These are phyloP conservation scores for Pseudozyma hubeiensis DNA, from an alignment of 1,284 basidiomycete species.

Conservation along the genomic window DNA sequence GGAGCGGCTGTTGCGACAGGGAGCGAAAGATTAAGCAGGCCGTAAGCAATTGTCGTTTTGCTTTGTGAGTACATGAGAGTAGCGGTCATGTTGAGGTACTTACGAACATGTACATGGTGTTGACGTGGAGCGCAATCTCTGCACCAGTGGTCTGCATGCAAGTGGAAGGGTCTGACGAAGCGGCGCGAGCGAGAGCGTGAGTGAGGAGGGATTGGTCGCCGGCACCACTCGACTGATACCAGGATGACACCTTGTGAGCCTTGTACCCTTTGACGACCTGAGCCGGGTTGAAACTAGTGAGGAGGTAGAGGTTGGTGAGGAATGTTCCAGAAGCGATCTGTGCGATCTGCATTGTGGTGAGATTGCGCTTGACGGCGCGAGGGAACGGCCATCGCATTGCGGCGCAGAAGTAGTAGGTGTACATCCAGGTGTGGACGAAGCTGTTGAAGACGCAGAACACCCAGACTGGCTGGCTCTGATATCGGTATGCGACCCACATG, in stretches of 20 bases:
- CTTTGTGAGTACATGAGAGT: not conserved
- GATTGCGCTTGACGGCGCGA: conserved; percentile 55
- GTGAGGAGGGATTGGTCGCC: conserved; percentile 18
- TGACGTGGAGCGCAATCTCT: conserved; percentile 58
- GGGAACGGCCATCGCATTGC: conserved; percentile 61
- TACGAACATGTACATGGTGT: conserved; percentile 60
- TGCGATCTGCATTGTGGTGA: conserved; percentile 63
- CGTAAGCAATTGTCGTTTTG: not conserved
- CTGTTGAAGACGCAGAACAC: conserved; percentile 65
- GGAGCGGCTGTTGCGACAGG: conserved; percentile 41
- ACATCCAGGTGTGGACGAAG: conserved; percentile 62
- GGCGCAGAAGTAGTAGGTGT: conserved; percentile 61
- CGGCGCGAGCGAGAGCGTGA: conserved; percentile 34
- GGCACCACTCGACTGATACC: conserved; percentile 4
- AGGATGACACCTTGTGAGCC: conserved; percentile 17
- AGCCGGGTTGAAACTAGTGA: conserved; percentile 36
- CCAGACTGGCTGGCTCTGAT: conserved; percentile 60
- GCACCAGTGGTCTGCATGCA: conserved; percentile 57
- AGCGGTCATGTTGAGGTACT: conserved; percentile 12
- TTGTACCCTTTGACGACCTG: conserved; percentile 30
- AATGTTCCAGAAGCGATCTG: conserved; percentile 62
- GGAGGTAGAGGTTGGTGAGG: conserved; percentile 60
- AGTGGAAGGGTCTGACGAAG: conserved; percentile 22
- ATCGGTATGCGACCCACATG: conserved; percentile 68
- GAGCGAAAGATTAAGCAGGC: not conserved